Base-by-base conservation (phyloP, 2,329 filamentous ascomycete genomes). In the Helotiales sp. region DNA sequence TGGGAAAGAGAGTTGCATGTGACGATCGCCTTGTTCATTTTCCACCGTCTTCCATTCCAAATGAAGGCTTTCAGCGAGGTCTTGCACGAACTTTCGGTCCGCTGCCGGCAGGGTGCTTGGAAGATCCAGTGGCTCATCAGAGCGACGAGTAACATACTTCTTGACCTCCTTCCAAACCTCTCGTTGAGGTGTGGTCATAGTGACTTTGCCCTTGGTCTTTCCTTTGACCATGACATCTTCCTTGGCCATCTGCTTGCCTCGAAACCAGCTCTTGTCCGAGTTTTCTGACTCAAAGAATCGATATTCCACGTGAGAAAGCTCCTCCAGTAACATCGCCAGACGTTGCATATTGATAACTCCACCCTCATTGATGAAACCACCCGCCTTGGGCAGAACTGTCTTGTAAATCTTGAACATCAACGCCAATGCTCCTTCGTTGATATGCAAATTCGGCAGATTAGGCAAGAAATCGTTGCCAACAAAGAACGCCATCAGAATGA, bases 401-500 rank as follows among this genome's bases (percentile, higher is more conserved):
- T 98, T 98, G 85, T 99, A 99, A 68, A 97, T 89, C 77, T 91
- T 91, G 79, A 99, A 99, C 96, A 99, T 99, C 77, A 96, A 90
- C 26, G 95, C 93, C 79, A 99, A 83, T 24, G 96, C 96, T 71
- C 96, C 96, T 80, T 99, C 96, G 80, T 99, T 99, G 80, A 99
- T 99, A 80, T 99, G 96, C 71, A 99, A 82, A 76, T 96, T 93
- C 5, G 96, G 96, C 66, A 99, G 85, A 80, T 99, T 97, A 2
- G 96, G 96, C 79, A 99, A 86, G 82, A 99, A 99, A 86, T 99
- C 96, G 80, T 99, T 99, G 78, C 96, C 96, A 75, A 99, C 93
- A 79, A 99, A 99, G 83, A 99, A 99, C 57, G 94, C 95, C 93
- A 99, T 97, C 69, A 99, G 87, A 78, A 99, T 98, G 80, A 99